phyloP scores from a whole-genome alignment of 192 early-diverging fungal genomes.

The Umbelopsis sp. region DNA sequence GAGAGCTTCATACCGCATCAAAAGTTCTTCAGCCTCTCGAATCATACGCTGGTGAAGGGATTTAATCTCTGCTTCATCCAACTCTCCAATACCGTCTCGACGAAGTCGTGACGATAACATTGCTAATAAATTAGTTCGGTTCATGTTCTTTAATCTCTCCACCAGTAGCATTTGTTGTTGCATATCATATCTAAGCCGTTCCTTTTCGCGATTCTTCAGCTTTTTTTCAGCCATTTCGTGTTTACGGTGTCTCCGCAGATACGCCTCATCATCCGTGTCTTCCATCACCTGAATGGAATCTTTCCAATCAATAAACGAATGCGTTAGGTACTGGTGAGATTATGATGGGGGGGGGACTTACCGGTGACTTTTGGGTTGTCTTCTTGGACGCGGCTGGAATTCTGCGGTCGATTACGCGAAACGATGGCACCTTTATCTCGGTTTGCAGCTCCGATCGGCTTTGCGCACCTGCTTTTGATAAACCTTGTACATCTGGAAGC shows the following conservation, averaged over 20 bases:
- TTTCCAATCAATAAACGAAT: no score
- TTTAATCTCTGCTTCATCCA: conserved; percentile 4
- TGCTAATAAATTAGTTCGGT: conserved; percentile 36
- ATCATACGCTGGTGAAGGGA: conserved; percentile 10
- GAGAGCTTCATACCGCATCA: conserved; percentile 15
- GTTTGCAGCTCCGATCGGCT: conserved; percentile 8
- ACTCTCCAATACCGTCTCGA: conserved; percentile 10
- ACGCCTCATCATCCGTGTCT: conserved; percentile 21
- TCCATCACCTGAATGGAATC: background rate
- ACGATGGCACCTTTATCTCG: conserved; percentile 5
- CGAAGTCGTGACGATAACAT: conserved; percentile 28
- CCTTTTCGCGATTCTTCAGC: conserved; percentile 58
- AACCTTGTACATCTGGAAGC: background rate
- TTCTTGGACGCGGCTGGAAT: background rate
- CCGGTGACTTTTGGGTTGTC: background rate
- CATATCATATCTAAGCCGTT: conserved; percentile 52
- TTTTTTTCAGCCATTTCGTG: conserved; percentile 58
- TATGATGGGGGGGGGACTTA: background rate
- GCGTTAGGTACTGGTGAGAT: no score
- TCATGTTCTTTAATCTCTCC: conserved; percentile 49
- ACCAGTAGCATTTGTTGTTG: conserved; percentile 57
- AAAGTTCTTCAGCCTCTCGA: background rate
- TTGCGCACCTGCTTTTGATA: no score
- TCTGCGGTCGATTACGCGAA: background rate
- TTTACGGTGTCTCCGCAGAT: conserved; percentile 52